Evolutionary conservation across 805 yeast genomes (phyloP).

Genomic region (Pichia californica): DNA sequence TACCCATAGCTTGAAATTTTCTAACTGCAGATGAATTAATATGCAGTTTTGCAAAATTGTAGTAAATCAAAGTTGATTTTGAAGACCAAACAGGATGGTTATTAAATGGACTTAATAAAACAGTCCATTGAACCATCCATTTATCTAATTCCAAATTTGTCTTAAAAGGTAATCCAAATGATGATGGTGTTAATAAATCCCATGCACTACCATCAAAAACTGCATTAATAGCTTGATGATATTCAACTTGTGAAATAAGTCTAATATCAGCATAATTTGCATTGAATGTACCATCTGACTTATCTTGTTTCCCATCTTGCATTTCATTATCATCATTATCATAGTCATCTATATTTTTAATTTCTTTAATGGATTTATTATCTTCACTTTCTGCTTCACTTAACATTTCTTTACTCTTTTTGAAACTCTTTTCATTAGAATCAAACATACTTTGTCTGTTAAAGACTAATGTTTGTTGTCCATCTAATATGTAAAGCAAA

Average conservation of each 20-base stretch:
- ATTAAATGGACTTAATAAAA: constrained; percentile 52
- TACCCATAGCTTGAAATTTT: constrained; percentile 32
- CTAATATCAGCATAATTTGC: constrained; percentile 42
- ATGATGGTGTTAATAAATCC: constrained; percentile 52
- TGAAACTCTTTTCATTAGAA: constrained; percentile 37
- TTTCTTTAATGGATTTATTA: background rate
- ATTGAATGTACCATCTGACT: background rate
- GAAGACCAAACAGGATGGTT: constrained; percentile 55
- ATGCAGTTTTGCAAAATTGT: constrained; percentile 71
- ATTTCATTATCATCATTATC: background rate
- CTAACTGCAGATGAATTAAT: constrained; percentile 49
- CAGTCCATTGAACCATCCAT: constrained; percentile 82
- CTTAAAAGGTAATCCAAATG: constrained; percentile 63
- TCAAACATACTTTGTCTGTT: constrained; percentile 53
- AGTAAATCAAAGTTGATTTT: constrained; percentile 61
- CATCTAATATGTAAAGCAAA: constrained; percentile 56
- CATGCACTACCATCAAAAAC: constrained; percentile 55
- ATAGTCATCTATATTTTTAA: background rate
- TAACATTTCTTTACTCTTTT: constrained; percentile 36
- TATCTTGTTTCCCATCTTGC: too few relatives aligned
- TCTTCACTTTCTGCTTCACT: constrained; percentile 10
- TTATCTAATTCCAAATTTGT: constrained; percentile 61
- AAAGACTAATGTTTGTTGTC: constrained; percentile 58
- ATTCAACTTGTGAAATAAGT: constrained; percentile 61
- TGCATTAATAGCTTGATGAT: constrained; percentile 54